phyloP scores from a whole-genome alignment of 2,329 filamentous ascomycete species.

The Coniochaeta prunicola region DNA sequence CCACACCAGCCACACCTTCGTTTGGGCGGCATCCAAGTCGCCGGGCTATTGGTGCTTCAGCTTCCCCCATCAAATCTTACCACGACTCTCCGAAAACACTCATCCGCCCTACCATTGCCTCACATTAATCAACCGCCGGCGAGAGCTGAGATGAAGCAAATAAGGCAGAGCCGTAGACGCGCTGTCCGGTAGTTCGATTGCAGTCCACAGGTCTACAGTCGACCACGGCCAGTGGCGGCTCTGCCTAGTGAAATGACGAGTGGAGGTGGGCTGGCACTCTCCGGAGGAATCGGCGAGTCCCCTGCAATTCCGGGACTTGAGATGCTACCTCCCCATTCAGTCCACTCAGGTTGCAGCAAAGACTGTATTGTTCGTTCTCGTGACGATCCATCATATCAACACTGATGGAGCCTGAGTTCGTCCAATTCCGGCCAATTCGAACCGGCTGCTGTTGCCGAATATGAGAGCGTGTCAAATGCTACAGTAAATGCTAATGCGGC shows the following conservation, averaged over 20 bases:
- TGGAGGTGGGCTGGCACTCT: not conserved
- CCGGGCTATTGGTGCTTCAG: constrained; percentile 2
- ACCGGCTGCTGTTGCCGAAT: not conserved
- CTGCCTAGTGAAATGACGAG: not conserved
- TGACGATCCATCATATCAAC: not conserved
- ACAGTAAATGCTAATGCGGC: not conserved
- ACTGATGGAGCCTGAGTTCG: not conserved
- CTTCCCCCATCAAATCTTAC: not conserved
- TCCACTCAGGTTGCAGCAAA: not conserved
- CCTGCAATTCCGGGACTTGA: constrained; percentile 1
- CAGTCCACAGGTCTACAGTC: not conserved
- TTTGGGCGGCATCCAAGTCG: not conserved
- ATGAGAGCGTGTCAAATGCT: not conserved
- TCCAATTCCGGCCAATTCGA: not conserved
- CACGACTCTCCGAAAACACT: not conserved
- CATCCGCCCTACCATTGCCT: constrained; percentile 1
- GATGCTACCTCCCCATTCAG: no score
- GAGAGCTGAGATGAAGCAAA: not conserved
- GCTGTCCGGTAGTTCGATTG: not conserved
- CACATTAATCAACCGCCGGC: not conserved
- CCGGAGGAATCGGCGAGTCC: not conserved
- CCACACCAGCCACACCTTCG: not conserved
- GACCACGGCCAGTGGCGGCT: not conserved
- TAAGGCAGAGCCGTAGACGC: no score
- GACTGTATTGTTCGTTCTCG: not conserved